phyloP scores from a whole-genome alignment of 164 flowering plant genomes.

The Tinospora cordifolia region DNA sequence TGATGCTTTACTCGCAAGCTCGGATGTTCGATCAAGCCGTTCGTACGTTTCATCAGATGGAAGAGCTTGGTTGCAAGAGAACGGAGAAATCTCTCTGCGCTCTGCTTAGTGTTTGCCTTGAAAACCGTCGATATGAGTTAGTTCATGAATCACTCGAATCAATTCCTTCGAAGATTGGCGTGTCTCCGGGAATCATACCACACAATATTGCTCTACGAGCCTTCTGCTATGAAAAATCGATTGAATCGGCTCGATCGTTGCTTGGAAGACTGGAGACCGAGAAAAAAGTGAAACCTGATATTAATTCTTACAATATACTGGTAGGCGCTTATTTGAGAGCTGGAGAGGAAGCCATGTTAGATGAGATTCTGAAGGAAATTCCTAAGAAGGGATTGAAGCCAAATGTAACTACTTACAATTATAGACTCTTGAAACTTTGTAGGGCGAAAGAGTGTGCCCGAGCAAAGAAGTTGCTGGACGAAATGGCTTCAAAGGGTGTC shows the following conservation, averaged over 20 bases:
- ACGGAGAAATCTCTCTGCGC: slow-evolving; percentile 29
- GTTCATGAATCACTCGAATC: slow-evolving; percentile 14
- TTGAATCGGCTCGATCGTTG: slow-evolving; percentile 19
- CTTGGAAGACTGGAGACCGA: slow-evolving; percentile 24
- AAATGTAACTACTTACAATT: slow-evolving; percentile 23
- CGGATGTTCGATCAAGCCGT: slow-evolving; percentile 27
- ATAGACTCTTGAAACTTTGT: slow-evolving; percentile 23
- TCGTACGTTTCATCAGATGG: slow-evolving; percentile 24
- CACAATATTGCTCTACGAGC: slow-evolving; percentile 25
- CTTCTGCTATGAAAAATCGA: slow-evolving; percentile 10
- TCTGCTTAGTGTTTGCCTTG: slow-evolving; percentile 15
- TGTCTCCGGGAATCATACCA: slow-evolving; percentile 12
- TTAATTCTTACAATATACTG: slow-evolving; percentile 23
- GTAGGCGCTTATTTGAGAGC: slow-evolving; percentile 19
- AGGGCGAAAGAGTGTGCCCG: slow-evolving; percentile 21
- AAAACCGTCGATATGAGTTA: slow-evolving; percentile 12
- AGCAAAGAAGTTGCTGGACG: slow-evolving; percentile 27
- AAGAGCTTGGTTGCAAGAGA: slow-evolving; percentile 10
- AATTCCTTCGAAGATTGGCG: slow-evolving; percentile 11
- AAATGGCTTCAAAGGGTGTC: slow-evolving; percentile 25
- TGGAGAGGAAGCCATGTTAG: slow-evolving; percentile 18
- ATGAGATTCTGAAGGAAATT: slow-evolving; percentile 20
- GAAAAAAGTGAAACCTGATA: slow-evolving; percentile 19
- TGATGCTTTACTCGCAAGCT: slow-evolving; percentile 25
- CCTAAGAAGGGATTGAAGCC: slow-evolving; percentile 15